Conservation (phyloP, 2,329 filamentous ascomycete genomes). For the Anthostomella pinea region DNA sequence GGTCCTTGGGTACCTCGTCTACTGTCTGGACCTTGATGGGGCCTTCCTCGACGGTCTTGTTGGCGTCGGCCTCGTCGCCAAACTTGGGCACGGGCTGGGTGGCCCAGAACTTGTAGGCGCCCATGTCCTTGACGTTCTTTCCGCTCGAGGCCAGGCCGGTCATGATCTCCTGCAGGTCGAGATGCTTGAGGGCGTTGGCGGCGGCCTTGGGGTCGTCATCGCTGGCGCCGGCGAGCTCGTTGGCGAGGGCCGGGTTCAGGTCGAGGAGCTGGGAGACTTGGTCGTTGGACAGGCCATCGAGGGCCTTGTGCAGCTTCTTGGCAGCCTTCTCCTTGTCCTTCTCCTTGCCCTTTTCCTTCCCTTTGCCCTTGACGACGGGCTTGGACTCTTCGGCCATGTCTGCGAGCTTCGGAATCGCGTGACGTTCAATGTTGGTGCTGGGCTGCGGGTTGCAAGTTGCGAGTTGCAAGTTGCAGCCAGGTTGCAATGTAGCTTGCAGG, state of each 20-base stretch:
- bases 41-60: conserved; percentile 65
- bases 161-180: conserved; percentile 70
- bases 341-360: conserved; percentile 46
- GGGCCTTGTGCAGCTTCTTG: conserved; percentile 54
- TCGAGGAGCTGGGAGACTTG: conserved; percentile 65
- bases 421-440: conserved; percentile 1
- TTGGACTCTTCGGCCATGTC: conserved; percentile 60
- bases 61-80: conserved; percentile 52
- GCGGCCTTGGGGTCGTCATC: conserved; percentile 33
- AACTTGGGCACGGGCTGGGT: conserved; percentile 94
- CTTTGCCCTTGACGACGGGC: conserved; percentile 49
- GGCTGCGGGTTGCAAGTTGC: too few species aligned
- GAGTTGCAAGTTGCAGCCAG: too few species aligned
- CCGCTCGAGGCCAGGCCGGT: conserved; percentile 72
- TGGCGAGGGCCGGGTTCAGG: conserved; percentile 69
- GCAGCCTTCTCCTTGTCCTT: conserved; percentile 45
- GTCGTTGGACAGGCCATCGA: conserved; percentile 51
- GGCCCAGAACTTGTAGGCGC: conserved; percentile 96
- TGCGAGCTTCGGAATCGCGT: too few species aligned
- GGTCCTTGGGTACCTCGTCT: conserved; percentile 75
- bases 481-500: too few species aligned
- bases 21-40: conserved; percentile 78
- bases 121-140: conserved; percentile 95
- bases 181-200: conserved; percentile 55
- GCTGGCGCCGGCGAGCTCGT: conserved; percentile 47